Evolutionary conservation across 2,329 filamentous ascomycete species (phyloP), one percentile per base, ranked within the genome.

Genomic region (Metarhizium guizhouense): DNA sequence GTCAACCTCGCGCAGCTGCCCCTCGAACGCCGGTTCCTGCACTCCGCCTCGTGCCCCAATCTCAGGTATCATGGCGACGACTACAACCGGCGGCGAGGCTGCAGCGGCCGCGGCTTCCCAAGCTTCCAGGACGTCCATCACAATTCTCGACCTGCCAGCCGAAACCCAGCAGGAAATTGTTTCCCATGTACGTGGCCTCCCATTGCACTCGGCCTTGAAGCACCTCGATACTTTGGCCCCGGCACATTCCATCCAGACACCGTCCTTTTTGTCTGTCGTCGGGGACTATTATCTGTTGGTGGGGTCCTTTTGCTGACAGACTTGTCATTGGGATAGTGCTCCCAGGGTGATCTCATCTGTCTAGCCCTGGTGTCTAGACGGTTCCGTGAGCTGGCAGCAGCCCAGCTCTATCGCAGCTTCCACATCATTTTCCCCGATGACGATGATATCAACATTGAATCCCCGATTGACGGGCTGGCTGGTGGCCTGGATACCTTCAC

Each of bases 401-500:
- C 77, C 45, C 73, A 81, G 57, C 70, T 86, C 16, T 86, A 86
- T 65, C 79, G 80, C 58, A 77, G 73, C 56, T 82, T 86, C 63
- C 72, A 77, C 62, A 83, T 85, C 59, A 72, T 83, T 54, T 84
- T 86, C 63, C 77, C 79, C n/a, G 80, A 83, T 57, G 77, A 82
- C 53, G 79, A 83, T 60, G 78, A 81, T 56, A 65, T 72, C 1
- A 68, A 67, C 43, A 78, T 74, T 61, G 79, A 82, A 51, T 76
- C 73, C 0, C 73, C 76, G n/a, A 77, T 82, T 51, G 81, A 84
- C 60, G 74, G 76, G 4, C 73, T 86, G 38, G 79, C 82, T 2
- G 75, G 74, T 25, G 78, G 81, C 3, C 73, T 86, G 51, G 78
- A 85, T 55, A 85, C 83, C 4, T 79, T 86, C 54, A 79, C 77